A percentile compares a stretch with the other conserved stretches of the same genome.
phyloP scores from a whole-genome alignment of 2,329 filamentous ascomycete genomes.

The Aspergillus melleus region DNA sequence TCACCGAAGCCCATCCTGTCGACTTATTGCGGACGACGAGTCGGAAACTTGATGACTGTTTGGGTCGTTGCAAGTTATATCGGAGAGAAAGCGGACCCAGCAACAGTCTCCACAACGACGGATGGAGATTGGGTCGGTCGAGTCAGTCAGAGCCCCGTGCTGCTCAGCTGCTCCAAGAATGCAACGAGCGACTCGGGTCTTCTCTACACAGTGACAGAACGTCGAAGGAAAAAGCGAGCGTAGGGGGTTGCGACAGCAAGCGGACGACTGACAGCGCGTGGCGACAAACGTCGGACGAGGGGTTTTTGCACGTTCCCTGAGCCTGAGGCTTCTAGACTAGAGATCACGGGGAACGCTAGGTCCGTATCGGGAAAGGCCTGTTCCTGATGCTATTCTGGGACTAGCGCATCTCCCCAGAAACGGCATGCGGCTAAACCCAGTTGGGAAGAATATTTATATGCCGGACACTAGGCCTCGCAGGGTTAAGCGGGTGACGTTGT shows the following conservation, averaged over 20 bases:
- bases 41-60: conserved; percentile 48
- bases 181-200: neutral
- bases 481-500: neutral
- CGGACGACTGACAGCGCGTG: neutral
- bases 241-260: neutral
- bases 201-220: neutral
- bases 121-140: conserved; percentile 22
- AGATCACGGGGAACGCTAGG: conserved; percentile 29
- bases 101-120: conserved; percentile 36
- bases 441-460: conserved; percentile 14
- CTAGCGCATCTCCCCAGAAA: conserved; percentile 19
- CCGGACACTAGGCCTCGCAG: neutral
- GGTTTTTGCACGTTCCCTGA: conserved; percentile 4
- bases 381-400: conserved; percentile 16
- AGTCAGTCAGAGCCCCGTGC: conserved; percentile 11
- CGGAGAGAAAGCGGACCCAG: conserved; percentile 18
- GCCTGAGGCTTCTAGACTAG: conserved; percentile 14
- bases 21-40: neutral
- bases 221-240: neutral
- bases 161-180: neutral
- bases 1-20: conserved; percentile 75
- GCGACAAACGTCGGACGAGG: conserved; percentile 4
- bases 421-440: conserved; percentile 1
- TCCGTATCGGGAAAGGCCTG: conserved; percentile 16
- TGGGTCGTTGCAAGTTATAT: conserved; percentile 20